Percentiles rank a stretch among this genome's conserved stretches.
Evolutionary conservation across 2,329 filamentous ascomycete genomes (phyloP).

Genomic region (Xylaria sp.): DNA sequence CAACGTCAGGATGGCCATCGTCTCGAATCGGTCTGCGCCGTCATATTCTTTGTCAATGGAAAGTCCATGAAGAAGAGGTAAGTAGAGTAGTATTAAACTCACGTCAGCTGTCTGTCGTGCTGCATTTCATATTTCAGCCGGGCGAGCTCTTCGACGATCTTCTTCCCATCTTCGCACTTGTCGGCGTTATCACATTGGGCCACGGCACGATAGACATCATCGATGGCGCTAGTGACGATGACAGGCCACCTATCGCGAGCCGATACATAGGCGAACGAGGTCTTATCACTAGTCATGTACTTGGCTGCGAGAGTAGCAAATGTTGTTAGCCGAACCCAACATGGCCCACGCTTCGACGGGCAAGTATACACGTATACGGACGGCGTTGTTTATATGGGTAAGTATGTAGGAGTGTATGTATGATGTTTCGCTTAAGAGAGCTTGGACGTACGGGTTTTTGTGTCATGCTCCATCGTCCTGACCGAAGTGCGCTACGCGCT

Average conservation of each 20-base stretch:
- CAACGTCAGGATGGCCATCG: constrained; percentile 80
- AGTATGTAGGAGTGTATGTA: neutral
- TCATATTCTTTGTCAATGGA: neutral
- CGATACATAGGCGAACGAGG: constrained; percentile 87
- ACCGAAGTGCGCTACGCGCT: neutral
- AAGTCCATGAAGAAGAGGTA: neutral
- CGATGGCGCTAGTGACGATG: constrained; percentile 92
- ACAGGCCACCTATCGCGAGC: constrained; percentile 91
- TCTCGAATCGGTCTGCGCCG: constrained; percentile 73
- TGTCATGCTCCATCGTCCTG: constrained; percentile 46
- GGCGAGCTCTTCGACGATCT: constrained; percentile 81
- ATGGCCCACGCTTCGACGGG: no score
- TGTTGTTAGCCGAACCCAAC: neutral
- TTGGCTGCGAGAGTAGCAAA: constrained; percentile 63
- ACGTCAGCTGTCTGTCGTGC: constrained; percentile 85
- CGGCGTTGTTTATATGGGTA: neutral
- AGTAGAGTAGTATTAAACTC: constrained; percentile 47
- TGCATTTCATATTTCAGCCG: constrained; percentile 94
- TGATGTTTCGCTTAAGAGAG: neutral
- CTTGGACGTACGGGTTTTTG: constrained; percentile 72
- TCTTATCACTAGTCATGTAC: constrained; percentile 82
- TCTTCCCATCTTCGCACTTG: constrained; percentile 83
- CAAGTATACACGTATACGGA: no score
- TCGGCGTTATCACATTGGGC: constrained; percentile 68
- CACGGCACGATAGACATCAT: constrained; percentile 87